A percentile compares a stretch with the other conserved stretches of the same genome.
Conservation (phyloP, 1,284 basidiomycete species). For the Trichosporon asahii region DNA sequence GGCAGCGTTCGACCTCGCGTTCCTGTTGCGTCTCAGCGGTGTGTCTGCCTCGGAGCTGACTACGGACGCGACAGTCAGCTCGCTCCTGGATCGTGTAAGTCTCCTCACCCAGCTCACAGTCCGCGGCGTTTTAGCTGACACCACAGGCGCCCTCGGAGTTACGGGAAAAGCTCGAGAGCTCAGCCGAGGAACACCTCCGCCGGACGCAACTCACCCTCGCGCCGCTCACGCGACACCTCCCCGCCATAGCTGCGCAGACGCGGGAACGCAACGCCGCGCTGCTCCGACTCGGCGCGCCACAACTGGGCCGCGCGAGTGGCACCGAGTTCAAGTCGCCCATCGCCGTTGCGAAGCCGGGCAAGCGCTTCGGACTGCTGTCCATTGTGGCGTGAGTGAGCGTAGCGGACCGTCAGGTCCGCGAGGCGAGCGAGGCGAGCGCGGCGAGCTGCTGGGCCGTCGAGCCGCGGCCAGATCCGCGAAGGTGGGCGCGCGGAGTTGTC, state of each 20-base stretch:
- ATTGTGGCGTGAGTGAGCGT: conserved; percentile 31
- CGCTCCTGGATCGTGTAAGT: conserved; percentile 29
- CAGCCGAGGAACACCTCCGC: conserved; percentile 34
- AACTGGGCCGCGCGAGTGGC: conserved; percentile 20
- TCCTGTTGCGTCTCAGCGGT: conserved; percentile 33
- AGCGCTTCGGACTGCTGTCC: conserved; percentile 47
- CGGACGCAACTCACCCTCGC: conserved; percentile 40
- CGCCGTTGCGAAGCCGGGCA: conserved; percentile 46
- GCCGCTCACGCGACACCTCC: conserved; percentile 38
- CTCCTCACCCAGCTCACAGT: background rate
- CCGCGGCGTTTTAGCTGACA: background rate
- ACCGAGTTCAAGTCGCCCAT: conserved; percentile 47
- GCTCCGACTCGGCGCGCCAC: conserved; percentile 40
- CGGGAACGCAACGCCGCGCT: conserved; percentile 33
- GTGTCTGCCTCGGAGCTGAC: conserved; percentile 13
- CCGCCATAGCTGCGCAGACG: conserved; percentile 1
- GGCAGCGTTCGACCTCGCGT: conserved; percentile 39
- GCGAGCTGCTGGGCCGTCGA: too few relatives aligned
- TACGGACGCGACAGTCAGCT: conserved; percentile 25
- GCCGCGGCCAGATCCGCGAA: too few relatives aligned
- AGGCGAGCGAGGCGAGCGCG: too few relatives aligned
- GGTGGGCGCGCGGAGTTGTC: too few relatives aligned
- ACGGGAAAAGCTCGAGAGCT: conserved; percentile 18
- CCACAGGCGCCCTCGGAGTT: conserved; percentile 10
- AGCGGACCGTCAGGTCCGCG: background rate